Evolutionary conservation across 495 filamentous ascomycete species (phyloP).

Genomic region (Pyrenula massariospora): DNA sequence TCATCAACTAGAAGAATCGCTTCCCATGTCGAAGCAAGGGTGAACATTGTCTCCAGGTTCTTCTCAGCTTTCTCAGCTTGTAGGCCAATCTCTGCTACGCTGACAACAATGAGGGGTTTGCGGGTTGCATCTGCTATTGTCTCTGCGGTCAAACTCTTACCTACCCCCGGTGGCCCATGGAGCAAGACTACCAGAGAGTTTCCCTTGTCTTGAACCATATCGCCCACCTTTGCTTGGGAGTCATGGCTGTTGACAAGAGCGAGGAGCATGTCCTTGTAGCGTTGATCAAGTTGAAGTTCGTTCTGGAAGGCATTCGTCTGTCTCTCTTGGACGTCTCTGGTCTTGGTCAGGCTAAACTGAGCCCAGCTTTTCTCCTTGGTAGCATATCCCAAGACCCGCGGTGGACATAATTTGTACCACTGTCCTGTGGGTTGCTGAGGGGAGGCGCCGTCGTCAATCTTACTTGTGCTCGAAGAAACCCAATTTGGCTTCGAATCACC

Average conservation of each 20-base stretch:
- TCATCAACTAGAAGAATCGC: conserved; percentile 19
- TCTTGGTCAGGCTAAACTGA: not conserved
- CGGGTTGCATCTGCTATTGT: not conserved
- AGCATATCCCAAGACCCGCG: not conserved
- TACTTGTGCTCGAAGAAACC: not conserved
- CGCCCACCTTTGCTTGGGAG: not conserved
- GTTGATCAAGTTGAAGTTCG: not conserved
- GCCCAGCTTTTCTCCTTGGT: not conserved
- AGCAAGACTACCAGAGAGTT: not conserved
- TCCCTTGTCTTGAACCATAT: not conserved
- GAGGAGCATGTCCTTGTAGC: not conserved
- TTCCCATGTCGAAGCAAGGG: conserved; percentile 13
- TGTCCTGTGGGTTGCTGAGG: not conserved
- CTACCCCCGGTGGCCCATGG: not conserved
- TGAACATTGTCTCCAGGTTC: conserved; percentile 1
- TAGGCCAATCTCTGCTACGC: not conserved
- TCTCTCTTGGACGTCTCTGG: not conserved
- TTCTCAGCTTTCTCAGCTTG: not conserved
- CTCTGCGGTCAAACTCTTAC: not conserved
- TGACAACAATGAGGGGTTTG: not conserved
- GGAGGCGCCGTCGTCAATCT: not conserved
- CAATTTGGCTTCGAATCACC: not conserved
- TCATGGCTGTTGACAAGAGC: not conserved
- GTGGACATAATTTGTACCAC: not conserved
- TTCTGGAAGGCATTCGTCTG: not conserved